Evolutionary conservation across 148 eudicot species (phyloP).

Genomic region (Persicaria maculosa): DNA sequence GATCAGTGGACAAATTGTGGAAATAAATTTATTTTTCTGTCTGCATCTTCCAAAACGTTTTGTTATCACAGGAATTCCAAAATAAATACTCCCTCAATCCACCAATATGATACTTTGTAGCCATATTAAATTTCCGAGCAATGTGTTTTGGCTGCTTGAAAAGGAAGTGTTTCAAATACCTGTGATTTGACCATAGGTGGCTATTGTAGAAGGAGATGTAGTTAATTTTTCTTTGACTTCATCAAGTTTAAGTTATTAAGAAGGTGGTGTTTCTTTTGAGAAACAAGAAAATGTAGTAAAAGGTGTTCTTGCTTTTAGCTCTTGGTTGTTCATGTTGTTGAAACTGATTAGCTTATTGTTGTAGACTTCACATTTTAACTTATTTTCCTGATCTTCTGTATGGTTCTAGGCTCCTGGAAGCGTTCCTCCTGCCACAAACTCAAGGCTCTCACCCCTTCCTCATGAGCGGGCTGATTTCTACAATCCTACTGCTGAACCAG

Average conservation of each 20-base stretch:
- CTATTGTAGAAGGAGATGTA: neutral
- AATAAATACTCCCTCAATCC: neutral
- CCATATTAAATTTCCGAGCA: no score
- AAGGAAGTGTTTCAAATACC: no score
- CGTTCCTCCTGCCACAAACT: constrained; percentile 60
- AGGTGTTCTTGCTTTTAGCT: neutral
- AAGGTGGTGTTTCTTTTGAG: neutral
- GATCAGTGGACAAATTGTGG: no score
- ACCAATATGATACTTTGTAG: neutral
- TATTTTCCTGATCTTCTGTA: neutral
- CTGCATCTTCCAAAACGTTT: no score
- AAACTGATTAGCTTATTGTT: neutral
- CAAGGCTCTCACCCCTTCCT: constrained; percentile 87
- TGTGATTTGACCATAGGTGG: neutral
- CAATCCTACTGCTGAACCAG: constrained; percentile 21
- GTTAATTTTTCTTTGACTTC: neutral
- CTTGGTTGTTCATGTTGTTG: neutral
- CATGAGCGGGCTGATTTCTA: constrained; percentile 30
- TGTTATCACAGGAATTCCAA: no score
- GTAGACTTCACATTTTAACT: neutral
- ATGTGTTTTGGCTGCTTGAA: no score
- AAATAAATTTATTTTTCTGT: no score
- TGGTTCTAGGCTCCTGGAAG: constrained; percentile 48
- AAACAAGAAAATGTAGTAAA: neutral
- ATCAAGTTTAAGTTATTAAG: neutral